Conservation (phyloP, 2,329 filamentous ascomycete species). For the Penicillium capsulatum region DNA sequence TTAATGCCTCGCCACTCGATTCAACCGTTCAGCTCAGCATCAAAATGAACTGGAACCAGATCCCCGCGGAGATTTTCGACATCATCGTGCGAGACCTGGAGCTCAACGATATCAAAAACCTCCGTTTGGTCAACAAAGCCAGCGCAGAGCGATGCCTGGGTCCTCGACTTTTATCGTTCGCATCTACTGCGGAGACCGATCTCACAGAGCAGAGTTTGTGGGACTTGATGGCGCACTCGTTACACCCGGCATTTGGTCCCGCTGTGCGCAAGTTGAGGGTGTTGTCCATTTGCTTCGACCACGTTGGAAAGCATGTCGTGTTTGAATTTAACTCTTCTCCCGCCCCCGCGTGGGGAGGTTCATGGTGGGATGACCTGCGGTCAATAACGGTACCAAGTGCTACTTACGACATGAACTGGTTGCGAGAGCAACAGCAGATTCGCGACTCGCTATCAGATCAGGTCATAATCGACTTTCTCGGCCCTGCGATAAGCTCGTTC, state of each 20-base stretch:
- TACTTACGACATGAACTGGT: no score
- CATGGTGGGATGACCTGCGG: no score
- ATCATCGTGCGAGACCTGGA: conserved; percentile 8
- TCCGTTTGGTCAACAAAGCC: conserved; percentile 4
- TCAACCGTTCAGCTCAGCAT: no score
- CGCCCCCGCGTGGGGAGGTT: no score
- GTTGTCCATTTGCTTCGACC: conserved; percentile 2
- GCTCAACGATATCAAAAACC: conserved; percentile 7
- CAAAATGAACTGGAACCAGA: conserved; percentile 1
- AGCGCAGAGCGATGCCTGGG: conserved; percentile 8
- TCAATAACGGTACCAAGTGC: no score
- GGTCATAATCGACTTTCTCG: conserved; percentile 5
- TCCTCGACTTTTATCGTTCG: conserved; percentile 5
- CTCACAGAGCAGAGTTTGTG: conserved; percentile 4
- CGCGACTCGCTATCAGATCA: background rate
- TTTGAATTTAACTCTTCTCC: background rate
- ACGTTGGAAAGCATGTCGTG: background rate
- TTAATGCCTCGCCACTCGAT: no score
- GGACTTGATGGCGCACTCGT: conserved; percentile 1
- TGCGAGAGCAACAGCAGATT: background rate
- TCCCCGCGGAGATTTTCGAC: conserved; percentile 1
- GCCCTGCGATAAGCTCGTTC: conserved; percentile 3
- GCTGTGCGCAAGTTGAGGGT: conserved; percentile 5
- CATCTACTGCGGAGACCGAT: conserved; percentile 1
- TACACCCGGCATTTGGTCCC: conserved; percentile 2